Evolutionary conservation across 441 rosid species (phyloP).

Genomic region (Bruguiera hainesii): DNA sequence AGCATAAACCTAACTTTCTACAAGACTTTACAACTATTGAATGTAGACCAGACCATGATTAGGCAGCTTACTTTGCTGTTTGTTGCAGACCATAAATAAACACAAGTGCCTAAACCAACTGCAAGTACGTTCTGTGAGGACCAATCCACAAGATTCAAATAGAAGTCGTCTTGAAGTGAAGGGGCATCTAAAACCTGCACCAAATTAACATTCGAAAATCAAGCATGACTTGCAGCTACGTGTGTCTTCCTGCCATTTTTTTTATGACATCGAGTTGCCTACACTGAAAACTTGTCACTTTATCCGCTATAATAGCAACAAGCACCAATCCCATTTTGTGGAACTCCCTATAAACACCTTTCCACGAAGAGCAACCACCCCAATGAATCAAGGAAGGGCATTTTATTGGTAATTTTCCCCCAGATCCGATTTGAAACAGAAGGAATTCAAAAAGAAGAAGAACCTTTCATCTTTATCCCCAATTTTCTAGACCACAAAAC

Average conservation of each 20-base stretch:
- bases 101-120: slow-evolving; percentile 94
- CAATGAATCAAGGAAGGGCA: too few relatives aligned
- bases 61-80: slow-evolving; percentile 74
- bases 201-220: slow-evolving; percentile 7
- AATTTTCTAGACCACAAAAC: neutral
- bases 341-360: too few relatives aligned
- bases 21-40: neutral
- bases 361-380: too few relatives aligned
- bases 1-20: neutral
- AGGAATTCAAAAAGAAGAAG: neutral
- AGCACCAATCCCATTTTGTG: too few relatives aligned
- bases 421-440: neutral
- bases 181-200: slow-evolving; percentile 96
- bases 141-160: slow-evolving; percentile 96
- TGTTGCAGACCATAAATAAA: slow-evolving; percentile 93
- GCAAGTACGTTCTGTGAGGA: slow-evolving; percentile 96
- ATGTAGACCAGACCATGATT: neutral
- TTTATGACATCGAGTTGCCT: neutral
- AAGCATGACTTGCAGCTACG: neutral
- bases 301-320: too few relatives aligned
- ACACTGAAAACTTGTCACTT: too few relatives aligned
- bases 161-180: slow-evolving; percentile 95
- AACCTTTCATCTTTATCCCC: neutral
- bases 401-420: neutral
- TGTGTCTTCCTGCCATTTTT: neutral